Evolutionary conservation across 352 stramenopile species (phyloP).

Genomic region (Phytophthora idaei): DNA sequence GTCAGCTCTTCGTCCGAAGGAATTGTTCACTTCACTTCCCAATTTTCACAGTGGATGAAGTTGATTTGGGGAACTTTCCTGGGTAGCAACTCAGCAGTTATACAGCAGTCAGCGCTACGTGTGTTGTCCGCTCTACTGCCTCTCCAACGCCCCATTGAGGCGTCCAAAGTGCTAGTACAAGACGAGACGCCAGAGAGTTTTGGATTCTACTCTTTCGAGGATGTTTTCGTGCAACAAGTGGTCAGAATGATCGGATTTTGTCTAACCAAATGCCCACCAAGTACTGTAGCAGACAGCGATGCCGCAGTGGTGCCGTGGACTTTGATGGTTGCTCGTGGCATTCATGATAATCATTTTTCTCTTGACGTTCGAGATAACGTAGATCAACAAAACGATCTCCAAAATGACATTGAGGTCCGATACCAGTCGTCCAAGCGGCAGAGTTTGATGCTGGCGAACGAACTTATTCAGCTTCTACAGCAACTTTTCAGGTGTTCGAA

Average conservation of each 20-base stretch:
- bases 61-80: constrained; percentile 61
- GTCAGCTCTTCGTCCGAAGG: constrained; percentile 62
- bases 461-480: constrained; percentile 34
- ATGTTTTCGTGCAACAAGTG: constrained; percentile 53
- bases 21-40: constrained; percentile 37
- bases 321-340: constrained; percentile 33
- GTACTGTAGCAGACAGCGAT: constrained; percentile 2
- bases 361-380: constrained; percentile 3
- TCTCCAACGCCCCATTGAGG: constrained; percentile 35
- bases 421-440: constrained; percentile 36
- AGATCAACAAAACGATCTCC: constrained; percentile 16
- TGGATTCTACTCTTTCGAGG: constrained; percentile 34
- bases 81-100: constrained; percentile 40
- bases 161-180: constrained; percentile 27
- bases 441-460: constrained; percentile 36
- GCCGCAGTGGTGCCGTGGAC: constrained; percentile 27
- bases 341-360: constrained; percentile 44
- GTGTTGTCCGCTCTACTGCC: constrained; percentile 54
- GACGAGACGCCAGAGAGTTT: constrained; percentile 1
- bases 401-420: constrained; percentile 25
- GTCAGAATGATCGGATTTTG: constrained; percentile 56
- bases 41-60: constrained; percentile 54
- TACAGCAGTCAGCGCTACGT: constrained; percentile 76
- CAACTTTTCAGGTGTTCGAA: constrained; percentile 21
- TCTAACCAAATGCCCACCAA: constrained; percentile 31